Evolutionary conservation across 2,329 filamentous ascomycete genomes (phyloP), one percentile per base, ranked within the genome.

Genomic region (Penicillium sp.): DNA sequence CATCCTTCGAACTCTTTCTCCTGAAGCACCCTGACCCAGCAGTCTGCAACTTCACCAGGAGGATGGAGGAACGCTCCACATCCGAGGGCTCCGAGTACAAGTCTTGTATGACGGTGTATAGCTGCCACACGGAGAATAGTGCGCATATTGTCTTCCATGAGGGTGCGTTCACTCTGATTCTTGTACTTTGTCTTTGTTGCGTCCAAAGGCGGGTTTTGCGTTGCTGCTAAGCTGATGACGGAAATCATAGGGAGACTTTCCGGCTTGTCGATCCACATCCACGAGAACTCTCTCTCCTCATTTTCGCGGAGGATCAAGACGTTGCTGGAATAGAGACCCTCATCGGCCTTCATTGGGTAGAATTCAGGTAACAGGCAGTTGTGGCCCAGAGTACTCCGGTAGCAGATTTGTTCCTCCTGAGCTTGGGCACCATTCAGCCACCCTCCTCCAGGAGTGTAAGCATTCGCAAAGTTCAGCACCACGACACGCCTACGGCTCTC

Each of bases 391-490:
- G 72, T 81, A 56, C 81, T 85, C 44, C 87, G 83, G 69, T 86
- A 87, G 74, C 87, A 90, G 6, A 91, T 79, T 2, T 84, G 82
- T 76, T 91, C 88, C 74, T 91, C 88, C 71, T 91, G 88, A 0
- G 88, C 87, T 33, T 83, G 73, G 55, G 85, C 79, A 37, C 88
- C 88, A 39, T 79, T 80, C 4, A 81, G 69, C 82, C 87, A 90
- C 18, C 86, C 87, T 19, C 88, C 88, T n/a, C 87, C 88, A 0
- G 84, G 80, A 14, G 68, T 72, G 3, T 72, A 65, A 49, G 83
- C 79, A 52, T 85, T 89, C 16, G 87, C 87, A 76, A 89, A 85
- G 67, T 90, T 91, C 59, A 91, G 77, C 24, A 89, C 80, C 35
- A 81, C 83, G n/a, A 88, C 81, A 7, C 77, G 77, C 56, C 69